Conservation (phyloP, 1,284 basidiomycete species). For the Afroboletus lepidellus region DNA sequence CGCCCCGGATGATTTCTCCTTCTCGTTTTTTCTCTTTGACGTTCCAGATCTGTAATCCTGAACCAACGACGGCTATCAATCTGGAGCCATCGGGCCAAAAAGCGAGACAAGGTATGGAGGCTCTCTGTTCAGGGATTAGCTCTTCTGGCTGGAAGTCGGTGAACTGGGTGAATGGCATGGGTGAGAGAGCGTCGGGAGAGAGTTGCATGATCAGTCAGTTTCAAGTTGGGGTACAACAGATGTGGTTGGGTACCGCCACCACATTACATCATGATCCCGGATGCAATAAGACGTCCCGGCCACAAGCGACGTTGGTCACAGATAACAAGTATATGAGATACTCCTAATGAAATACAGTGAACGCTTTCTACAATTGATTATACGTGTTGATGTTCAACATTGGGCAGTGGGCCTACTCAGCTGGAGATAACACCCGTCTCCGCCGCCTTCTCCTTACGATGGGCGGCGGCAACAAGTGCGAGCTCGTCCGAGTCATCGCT, state of each 20-base stretch:
- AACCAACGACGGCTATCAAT: slow-evolving; percentile 29
- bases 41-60: slow-evolving; percentile 28
- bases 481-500: no score
- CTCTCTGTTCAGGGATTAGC: slow-evolving; percentile 23
- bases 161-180: slow-evolving; percentile 14
- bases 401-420: no score
- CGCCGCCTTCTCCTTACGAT: no score
- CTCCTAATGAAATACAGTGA: no score
- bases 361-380: no score
- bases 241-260: slow-evolving; percentile 18
- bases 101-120: slow-evolving; percentile 20
- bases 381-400: no score
- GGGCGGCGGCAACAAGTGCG: no score
- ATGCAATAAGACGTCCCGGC: no score
- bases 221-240: background rate
- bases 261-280: slow-evolving; percentile 18
- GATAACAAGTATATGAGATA: no score
- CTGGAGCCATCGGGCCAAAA: slow-evolving; percentile 29
- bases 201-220: slow-evolving; percentile 5
- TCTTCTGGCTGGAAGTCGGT: slow-evolving; percentile 14
- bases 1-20: slow-evolving; percentile 22
- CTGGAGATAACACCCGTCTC: no score
- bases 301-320: no score
- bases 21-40: slow-evolving; percentile 21
- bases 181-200: slow-evolving; percentile 4